Base-by-base conservation (phyloP, 140 eudicot genomes). In the Cichorium intybus region DNA sequence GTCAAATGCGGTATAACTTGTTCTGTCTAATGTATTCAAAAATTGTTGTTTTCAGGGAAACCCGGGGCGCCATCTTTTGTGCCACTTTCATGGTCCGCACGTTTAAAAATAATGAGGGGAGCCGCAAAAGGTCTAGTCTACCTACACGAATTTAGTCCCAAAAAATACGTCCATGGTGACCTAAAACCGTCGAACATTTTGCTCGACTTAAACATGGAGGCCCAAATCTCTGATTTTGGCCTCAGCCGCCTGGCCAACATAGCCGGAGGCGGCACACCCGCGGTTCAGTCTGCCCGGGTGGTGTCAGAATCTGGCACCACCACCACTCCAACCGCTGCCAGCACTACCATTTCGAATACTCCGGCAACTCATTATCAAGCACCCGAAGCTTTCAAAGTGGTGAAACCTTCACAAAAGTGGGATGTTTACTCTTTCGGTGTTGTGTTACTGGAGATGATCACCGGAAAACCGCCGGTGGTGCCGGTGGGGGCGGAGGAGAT, bases 321-420 rank as follows among this genome's bases (percentile, higher is more conserved):
- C 24, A 46, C 71, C 53, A 62, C 78, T 20, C 18, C 49, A 39
- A 64, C 73, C 12, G 49, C 75, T 4, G 67, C 74, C 12, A 47
- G 73, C 31, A 45, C 70, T 2, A 62, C 89, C 2, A 65, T 70
- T 62, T 56, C 77, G 9, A 72, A 66, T 20, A 27, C 46, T 23
- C 33, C 65, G 0, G 71, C 73, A 9, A 80, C 90, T 22, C 72
- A 68, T 55, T 93, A 93, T 71, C 97, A 88, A 81, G 99, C 97
- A 3, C 99, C 99, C 2, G 99, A 93, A 74, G 89, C 94, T 10
- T 62, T 93, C 23, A 93, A 93, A 79, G 88, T 69, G 26, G 89
- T 93, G 66, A 93, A 93, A 53, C 99, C 99, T 12, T 93, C 99
- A 2, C 99, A 93, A 46, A 93, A 93, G 29, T 93, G 99, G 99